A percentile compares a stretch with the other conserved stretches of the same genome.
These are phyloP conservation scores for Durotheca rogersii DNA, from an alignment of 495 filamentous ascomycete species.

Conservation along the genomic window DNA sequence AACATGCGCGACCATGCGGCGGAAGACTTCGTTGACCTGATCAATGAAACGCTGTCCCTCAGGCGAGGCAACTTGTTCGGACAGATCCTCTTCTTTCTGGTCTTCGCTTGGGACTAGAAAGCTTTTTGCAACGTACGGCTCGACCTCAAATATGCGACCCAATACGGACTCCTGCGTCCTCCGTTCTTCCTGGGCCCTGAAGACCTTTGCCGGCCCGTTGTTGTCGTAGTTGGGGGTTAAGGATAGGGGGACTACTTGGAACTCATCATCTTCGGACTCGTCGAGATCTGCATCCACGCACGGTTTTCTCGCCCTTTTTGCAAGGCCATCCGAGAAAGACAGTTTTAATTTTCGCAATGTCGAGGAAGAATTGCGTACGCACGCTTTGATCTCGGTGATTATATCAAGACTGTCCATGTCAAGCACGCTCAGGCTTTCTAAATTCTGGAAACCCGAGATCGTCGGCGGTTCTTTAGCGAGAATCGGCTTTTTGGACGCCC, in stretches of 20 bases:
- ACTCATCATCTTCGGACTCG: conserved; percentile 56
- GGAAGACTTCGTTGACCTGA: conserved; percentile 41
- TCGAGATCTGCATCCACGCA: conserved; percentile 48
- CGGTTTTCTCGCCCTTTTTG: conserved; percentile 53
- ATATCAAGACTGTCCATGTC: conserved; percentile 60
- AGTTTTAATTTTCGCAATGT: conserved; percentile 55
- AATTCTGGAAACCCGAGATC: conserved; percentile 56
- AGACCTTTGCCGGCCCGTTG: conserved; percentile 40
- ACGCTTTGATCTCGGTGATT: conserved; percentile 53
- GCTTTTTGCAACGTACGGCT: conserved; percentile 36
- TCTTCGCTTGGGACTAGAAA: conserved; percentile 26
- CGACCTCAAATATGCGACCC: conserved; percentile 55
- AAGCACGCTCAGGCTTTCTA: conserved; percentile 55
- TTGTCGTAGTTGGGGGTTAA: conserved; percentile 25
- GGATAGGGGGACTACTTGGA: conserved; percentile 33
- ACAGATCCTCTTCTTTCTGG: conserved; percentile 29
- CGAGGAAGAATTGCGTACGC: conserved; percentile 51
- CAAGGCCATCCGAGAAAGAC: conserved; percentile 57
- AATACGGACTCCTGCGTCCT: conserved; percentile 57
- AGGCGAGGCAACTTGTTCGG: conserved; percentile 25
- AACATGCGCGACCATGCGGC: conserved; percentile 37
- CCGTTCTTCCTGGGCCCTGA: conserved; percentile 50
- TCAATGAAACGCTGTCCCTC: conserved; percentile 44
- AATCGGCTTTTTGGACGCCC: conserved; percentile 22
- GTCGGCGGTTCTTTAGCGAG: conserved; percentile 44